Percentiles rank a stretch among this genome's conserved stretches.
phyloP scores from a whole-genome alignment of 1,284 basidiomycete genomes.

The Inonotus hispidus region DNA sequence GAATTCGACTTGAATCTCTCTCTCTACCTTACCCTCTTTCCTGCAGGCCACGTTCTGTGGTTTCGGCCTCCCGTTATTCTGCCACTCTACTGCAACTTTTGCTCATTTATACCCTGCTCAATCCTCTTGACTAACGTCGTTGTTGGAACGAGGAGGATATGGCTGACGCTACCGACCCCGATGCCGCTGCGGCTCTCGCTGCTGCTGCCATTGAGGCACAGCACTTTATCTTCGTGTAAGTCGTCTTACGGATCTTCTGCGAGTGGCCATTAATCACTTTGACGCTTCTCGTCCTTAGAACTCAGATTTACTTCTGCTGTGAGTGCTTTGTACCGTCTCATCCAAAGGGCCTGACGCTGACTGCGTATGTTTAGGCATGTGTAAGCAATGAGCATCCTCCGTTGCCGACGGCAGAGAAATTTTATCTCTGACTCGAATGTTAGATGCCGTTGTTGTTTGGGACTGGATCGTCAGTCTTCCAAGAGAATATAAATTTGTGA shows the following conservation, averaged over 20 bases:
- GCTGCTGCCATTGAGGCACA: conserved; percentile 38
- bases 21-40: background rate
- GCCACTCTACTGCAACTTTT: background rate
- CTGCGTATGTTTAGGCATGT: conserved; percentile 52
- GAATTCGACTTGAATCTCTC: background rate
- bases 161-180: conserved; percentile 14
- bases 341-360: conserved; percentile 10
- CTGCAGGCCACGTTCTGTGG: background rate
- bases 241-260: conserved; percentile 30
- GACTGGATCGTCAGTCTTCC: conserved; percentile 74
- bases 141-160: background rate
- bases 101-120: background rate
- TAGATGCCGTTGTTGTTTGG: conserved; percentile 75
- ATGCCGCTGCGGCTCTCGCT: conserved; percentile 29
- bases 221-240: conserved; percentile 49
- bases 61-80: background rate
- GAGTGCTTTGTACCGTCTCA: conserved; percentile 30
- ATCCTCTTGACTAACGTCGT: background rate
- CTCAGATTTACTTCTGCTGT: conserved; percentile 81
- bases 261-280: conserved; percentile 15
- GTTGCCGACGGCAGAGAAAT: conserved; percentile 23
- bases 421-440: conserved; percentile 8
- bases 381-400: conserved; percentile 36
- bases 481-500: conserved; percentile 68
- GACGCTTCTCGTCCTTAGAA: conserved; percentile 30